phyloP scores from a whole-genome alignment of 306 rosid species.

The Chamaecrista fasciculata region DNA sequence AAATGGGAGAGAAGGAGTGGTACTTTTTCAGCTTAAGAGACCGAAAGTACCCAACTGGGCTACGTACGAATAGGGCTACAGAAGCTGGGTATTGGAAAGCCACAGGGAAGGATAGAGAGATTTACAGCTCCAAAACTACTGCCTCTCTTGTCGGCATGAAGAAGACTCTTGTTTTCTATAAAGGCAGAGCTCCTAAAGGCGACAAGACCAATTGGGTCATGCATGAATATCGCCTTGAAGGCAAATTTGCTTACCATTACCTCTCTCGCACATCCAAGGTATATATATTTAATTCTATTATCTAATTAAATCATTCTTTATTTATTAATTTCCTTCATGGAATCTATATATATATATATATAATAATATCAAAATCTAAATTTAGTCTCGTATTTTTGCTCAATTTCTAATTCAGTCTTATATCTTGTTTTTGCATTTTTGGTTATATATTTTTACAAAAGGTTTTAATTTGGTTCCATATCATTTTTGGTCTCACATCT shows the following conservation, averaged over 20 bases:
- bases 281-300: too few relatives aligned
- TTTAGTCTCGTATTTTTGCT: too few relatives aligned
- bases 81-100: constrained; percentile 99
- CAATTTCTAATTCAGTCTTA: too few relatives aligned
- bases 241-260: constrained; percentile 83
- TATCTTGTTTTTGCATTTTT: too few relatives aligned
- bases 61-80: constrained; percentile 83
- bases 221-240: constrained; percentile 99
- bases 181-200: constrained; percentile 95
- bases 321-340: too few relatives aligned
- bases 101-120: constrained; percentile 91
- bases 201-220: constrained; percentile 94
- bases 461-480: too few relatives aligned
- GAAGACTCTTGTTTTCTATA: constrained; percentile 88
- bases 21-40: constrained; percentile 88
- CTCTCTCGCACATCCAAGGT: constrained; percentile 78
- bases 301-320: too few relatives aligned
- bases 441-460: too few relatives aligned
- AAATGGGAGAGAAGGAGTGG: constrained; percentile 99
- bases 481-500: too few relatives aligned
- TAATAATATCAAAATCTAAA: too few relatives aligned
- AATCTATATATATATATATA: too few relatives aligned
- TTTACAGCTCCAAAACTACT: constrained; percentile 68
- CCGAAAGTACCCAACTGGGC: constrained; percentile 88
- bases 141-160: constrained; percentile 91